Percentiles rank a stretch among this genome's conserved stretches.
Conservation (phyloP, 805 yeast species). For the Ogataea methylovora region DNA sequence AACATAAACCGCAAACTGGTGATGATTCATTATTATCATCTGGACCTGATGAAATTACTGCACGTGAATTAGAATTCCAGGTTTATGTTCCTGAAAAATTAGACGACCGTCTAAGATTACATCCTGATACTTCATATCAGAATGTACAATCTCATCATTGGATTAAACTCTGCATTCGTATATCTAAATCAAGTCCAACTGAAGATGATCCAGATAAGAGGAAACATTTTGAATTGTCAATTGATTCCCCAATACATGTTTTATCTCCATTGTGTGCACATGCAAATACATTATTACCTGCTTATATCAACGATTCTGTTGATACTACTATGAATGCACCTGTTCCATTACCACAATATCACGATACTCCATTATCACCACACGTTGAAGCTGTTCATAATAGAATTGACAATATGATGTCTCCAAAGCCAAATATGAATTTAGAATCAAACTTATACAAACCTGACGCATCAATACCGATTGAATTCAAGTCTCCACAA, state of each 20-base stretch:
- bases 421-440: slow-evolving; percentile 17
- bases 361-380: slow-evolving; percentile 38
- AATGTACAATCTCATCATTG: slow-evolving; percentile 90
- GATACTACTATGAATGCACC: slow-evolving; percentile 15
- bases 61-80: slow-evolving; percentile 79
- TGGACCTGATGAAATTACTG: slow-evolving; percentile 47
- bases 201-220: slow-evolving; percentile 42
- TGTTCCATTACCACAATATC: background rate
- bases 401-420: slow-evolving; percentile 18
- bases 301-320: slow-evolving; percentile 34
- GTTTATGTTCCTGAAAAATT: slow-evolving; percentile 73
- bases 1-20: slow-evolving; percentile 59
- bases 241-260: slow-evolving; percentile 89
- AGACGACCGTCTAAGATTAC: slow-evolving; percentile 48
- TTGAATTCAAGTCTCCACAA: slow-evolving; percentile 52
- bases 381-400: slow-evolving; percentile 35
- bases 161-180: slow-evolving; percentile 81
- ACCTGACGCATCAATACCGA: slow-evolving; percentile 38
- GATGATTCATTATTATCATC: slow-evolving; percentile 38
- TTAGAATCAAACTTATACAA: slow-evolving; percentile 44
- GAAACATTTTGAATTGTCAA: slow-evolving; percentile 89
- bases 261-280: slow-evolving; percentile 73
- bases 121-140: slow-evolving; percentile 79
- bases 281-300: slow-evolving; percentile 71
- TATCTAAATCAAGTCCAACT: slow-evolving; percentile 59